Conservation (phyloP, 2,329 filamentous ascomycete species). For the Botryotinia calthae region DNA sequence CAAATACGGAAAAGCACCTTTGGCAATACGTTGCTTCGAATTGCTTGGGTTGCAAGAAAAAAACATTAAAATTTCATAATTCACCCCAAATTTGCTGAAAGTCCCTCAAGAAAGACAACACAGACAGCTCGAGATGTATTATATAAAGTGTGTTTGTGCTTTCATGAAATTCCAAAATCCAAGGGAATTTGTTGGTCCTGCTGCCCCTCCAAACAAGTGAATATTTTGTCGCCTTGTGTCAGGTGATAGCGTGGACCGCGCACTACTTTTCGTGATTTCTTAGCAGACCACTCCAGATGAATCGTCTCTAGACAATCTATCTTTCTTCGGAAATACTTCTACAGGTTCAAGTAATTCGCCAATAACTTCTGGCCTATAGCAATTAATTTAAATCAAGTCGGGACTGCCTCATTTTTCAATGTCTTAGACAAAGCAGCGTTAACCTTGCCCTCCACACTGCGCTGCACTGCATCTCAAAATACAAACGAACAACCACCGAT, state of each 20-base stretch:
- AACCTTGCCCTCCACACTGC: neutral
- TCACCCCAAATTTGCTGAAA: neutral
- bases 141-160: neutral
- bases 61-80: neutral
- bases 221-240: neutral
- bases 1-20: neutral
- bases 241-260: slow-evolving; percentile 4
- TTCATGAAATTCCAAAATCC: neutral
- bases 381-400: neutral
- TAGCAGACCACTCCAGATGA: neutral
- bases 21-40: neutral
- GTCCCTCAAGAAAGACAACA: neutral
- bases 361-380: neutral
- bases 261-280: neutral
- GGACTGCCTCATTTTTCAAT: neutral
- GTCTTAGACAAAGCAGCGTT: neutral
- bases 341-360: neutral
- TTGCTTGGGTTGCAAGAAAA: neutral
- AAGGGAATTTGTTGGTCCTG: neutral
- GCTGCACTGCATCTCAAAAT: neutral
- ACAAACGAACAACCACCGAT: neutral
- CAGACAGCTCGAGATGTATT: neutral
- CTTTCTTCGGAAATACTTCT: neutral
- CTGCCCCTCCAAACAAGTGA: neutral
- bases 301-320: neutral